Base-by-base conservation (phyloP, 1,284 basidiomycete species). In the Exobasidium cylindrosporum region DNA sequence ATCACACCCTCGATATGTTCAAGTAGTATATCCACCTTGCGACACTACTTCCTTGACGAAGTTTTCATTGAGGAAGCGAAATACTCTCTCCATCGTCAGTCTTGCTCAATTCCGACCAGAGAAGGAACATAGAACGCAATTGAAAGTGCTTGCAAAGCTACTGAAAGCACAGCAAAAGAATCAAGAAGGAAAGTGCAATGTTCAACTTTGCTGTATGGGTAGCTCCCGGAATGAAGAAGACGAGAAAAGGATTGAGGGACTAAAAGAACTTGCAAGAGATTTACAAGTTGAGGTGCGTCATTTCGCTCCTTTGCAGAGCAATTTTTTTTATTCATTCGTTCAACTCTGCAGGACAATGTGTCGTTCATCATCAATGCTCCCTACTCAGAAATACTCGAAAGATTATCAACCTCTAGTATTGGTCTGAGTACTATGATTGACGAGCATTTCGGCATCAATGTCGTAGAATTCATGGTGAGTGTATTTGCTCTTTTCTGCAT, bases 361-460 rank as follows among this genome's bases (percentile, higher is more conserved):
- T 84, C 87, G 49, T 91, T 97, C 68, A 81, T 90, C 4, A 85
- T 96, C 52, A 97, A 97, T 70, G 91, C 91, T 0, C 82, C 89
- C 0, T 97, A 89, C 69, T 69, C 85, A 0, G 84, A 84, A 7
- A 85, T 97, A 65, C 84, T 94, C 0, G 66, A 81, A 1, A 87
- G 87, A 82, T 84, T 98, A 0, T 85, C 87, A 0, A 81, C 82
- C 14, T 88, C 92, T 0, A 90, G 88, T 62, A 84, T 97, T 3
- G 95, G 96, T 0, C 79, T 97, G 26, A 95, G 91, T 76, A 97
- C 95, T 3, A 99, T 99, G 95, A 86, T 94, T 0, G 94, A 98
- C 77, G 96, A 99, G 81, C 95, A 99, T 79, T 98, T 98, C 72
- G 96, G 96, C 1, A 98, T 99, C 79, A 96, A 94, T 72, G 86